Base-by-base conservation (phyloP, 768 basidiomycete species). In the Suillus decipiens region DNA sequence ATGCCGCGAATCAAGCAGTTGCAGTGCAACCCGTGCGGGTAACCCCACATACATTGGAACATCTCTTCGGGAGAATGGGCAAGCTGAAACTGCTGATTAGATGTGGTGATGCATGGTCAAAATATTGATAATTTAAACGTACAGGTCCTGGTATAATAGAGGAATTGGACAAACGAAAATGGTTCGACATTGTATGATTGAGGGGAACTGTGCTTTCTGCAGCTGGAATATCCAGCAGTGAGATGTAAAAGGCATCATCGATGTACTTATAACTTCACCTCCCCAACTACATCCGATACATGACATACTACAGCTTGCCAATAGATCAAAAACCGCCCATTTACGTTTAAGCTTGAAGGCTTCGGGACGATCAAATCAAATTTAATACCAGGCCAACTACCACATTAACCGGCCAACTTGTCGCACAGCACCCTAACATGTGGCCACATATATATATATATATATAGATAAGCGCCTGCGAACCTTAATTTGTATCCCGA, bases 11-110 rank as follows among this genome's bases (percentile, higher is more conserved):
- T 15, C 24, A 56, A 28, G 37, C 28, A 9, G 55, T 56, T 39
- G 24, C 55, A 56, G 10, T 56, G 55, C 15, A 56, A 17, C 2
- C 37, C 37, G 14, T 39, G 15, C 24, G 31, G 33, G 34, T 53
- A 53, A 34, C 51, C 51, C 51, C 51, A 53, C 51, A 53, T 53
- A 11, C 51, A 53, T 33, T 34, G 51, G 51, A 53, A 53, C 19
- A 12, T n/a, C 33, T 53, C 51, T 53, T 33, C 51, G 11, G 6
- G 19, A n/a, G 19, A 34, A 53, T 53, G 51, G 34, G 51, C 19
- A 33, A 33, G 19, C 51, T 53, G 51, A 53, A 34, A n/a, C 6
- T 12, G 11, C 1, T 33, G 10, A 34, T 53, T 53, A 53, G 51
- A n/a, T 53, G 19, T 33, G 12, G 51, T 11, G 5, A 34, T 33